Conservation (phyloP, 441 rosid species). For the Syzygium malaccense region DNA sequence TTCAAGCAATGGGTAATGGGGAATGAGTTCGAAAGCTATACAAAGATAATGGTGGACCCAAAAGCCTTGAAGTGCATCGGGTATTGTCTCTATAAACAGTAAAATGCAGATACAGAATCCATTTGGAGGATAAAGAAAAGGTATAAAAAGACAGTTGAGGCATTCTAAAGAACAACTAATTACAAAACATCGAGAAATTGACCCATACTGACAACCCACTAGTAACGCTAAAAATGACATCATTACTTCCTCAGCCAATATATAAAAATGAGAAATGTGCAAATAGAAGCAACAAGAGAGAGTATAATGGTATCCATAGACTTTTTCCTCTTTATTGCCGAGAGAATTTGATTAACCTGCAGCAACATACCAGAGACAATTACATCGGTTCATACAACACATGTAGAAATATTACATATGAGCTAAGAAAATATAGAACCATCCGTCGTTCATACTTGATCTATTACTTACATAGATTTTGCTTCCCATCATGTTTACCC, state of each 20-base stretch:
- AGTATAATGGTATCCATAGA: constrained; percentile 91
- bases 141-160: neutral
- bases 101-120: neutral
- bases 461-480: neutral
- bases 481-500: neutral
- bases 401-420: neutral
- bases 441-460: neutral
- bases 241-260: constrained; percentile 88
- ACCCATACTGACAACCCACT: constrained; percentile 2
- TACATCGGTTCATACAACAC: neutral
- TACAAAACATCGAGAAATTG: neutral
- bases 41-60: neutral
- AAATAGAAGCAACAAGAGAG: constrained; percentile 88
- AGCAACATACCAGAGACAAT: constrained; percentile 1
- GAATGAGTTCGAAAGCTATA: neutral
- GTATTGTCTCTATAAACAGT: neutral
- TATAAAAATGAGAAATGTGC: constrained; percentile 86
- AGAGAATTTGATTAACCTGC: constrained; percentile 80
- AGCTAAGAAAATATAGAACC: neutral
- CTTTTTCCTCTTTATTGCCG: constrained; percentile 90
- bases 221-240: constrained; percentile 2
- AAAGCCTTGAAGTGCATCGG: neutral
- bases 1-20: neutral
- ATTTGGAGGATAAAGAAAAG: neutral
- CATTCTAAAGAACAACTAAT: neutral